Evolutionary conservation across 495 filamentous ascomycete species (phyloP).

Genomic region (Xylaria sp.): DNA sequence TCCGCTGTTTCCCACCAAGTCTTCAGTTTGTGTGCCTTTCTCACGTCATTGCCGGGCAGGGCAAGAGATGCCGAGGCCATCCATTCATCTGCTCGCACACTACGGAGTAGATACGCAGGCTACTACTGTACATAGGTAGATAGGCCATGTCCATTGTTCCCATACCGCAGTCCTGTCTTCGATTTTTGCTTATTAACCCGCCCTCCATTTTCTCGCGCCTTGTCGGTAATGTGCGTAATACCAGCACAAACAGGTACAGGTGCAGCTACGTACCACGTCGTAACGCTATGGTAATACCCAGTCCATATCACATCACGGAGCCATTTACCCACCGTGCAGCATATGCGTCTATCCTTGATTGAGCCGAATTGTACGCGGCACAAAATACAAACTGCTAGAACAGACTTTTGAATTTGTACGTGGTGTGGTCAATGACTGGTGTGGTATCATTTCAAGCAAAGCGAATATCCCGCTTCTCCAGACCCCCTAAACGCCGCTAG

Average conservation of each 20-base stretch:
- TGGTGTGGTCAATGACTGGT: not conserved
- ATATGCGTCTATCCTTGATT: not conserved
- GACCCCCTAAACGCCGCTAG: not conserved
- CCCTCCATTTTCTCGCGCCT: not conserved
- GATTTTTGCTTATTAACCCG: too few species aligned
- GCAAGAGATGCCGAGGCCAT: not conserved
- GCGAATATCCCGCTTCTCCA: not conserved
- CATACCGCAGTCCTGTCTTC: not conserved
- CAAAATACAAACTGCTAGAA: not conserved
- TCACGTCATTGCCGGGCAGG: not conserved
- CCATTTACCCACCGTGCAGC: not conserved
- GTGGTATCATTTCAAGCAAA: constrained; percentile 19
- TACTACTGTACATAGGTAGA: not conserved
- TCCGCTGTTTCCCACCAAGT: not conserved
- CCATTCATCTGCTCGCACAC: not conserved
- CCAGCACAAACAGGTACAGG: not conserved
- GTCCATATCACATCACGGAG: too few species aligned
- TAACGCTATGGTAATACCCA: not conserved
- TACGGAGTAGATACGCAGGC: too few species aligned
- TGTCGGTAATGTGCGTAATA: not conserved
- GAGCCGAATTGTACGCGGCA: not conserved
- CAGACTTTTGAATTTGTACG: not conserved
- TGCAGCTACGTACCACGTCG: not conserved
- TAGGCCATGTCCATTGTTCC: not conserved
- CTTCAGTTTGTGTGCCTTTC: not conserved